phyloP scores from a whole-genome alignment of 2,329 filamentous ascomycete genomes.

The Neofusicoccum laricinum region DNA sequence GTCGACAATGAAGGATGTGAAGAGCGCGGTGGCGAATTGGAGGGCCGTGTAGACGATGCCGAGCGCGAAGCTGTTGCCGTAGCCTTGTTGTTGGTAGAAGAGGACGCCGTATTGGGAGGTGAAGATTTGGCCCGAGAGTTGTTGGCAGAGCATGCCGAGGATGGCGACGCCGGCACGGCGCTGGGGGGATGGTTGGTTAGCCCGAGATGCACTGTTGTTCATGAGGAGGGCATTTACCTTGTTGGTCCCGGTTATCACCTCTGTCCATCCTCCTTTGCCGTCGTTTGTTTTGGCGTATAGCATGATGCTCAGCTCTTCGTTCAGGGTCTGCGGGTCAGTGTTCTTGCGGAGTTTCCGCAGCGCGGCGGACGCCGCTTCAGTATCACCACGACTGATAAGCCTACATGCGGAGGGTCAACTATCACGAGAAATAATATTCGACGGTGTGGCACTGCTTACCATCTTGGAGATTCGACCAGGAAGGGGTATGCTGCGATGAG shows the following conservation, averaged over 20 bases:
- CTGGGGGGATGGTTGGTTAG: background rate
- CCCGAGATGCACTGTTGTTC: background rate
- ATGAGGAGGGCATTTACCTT: background rate
- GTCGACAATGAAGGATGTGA: conserved; percentile 29
- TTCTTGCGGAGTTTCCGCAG: conserved; percentile 4
- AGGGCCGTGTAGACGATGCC: conserved; percentile 11
- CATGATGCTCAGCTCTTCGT: conserved; percentile 7
- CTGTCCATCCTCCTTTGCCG: background rate
- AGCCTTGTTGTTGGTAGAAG: conserved; percentile 15
- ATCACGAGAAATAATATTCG: background rate
- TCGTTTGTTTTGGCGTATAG: conserved; percentile 7
- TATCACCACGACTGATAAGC: conserved; percentile 7
- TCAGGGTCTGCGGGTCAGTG: background rate
- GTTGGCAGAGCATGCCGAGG: conserved; percentile 9
- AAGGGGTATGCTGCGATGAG: conserved; percentile 11
- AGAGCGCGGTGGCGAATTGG: conserved; percentile 2
- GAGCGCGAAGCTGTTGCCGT: conserved; percentile 6
- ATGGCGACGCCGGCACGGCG: conserved; percentile 6
- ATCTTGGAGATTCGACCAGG: conserved; percentile 7
- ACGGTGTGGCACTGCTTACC: background rate
- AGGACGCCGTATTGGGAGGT: conserved; percentile 14
- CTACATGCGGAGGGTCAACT: background rate
- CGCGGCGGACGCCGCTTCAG: background rate
- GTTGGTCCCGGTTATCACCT: conserved; percentile 5
- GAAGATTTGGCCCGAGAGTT: conserved; percentile 13